Evolutionary conservation across 768 basidiomycete genomes (phyloP).

Genomic region (Panellus pusillus): DNA sequence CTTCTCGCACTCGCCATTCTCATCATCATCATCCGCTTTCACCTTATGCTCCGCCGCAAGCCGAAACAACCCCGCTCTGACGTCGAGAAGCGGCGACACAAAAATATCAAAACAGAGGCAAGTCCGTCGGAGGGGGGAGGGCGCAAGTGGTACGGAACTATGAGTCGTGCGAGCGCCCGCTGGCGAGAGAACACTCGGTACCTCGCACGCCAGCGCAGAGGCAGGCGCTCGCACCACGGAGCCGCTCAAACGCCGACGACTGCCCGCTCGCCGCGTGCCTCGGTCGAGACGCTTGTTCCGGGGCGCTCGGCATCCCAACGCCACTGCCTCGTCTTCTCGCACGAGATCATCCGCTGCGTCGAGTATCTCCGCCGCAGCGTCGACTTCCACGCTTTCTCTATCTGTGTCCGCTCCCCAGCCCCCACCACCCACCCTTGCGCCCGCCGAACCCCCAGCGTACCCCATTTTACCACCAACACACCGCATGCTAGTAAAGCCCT

Average conservation of each 20-base stretch:
- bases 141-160: conserved; percentile 45
- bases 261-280: conserved; percentile 23
- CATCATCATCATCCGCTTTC: conserved; percentile 57
- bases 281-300: conserved; percentile 30
- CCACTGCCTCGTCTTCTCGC: neutral
- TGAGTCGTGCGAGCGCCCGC: conserved; percentile 64
- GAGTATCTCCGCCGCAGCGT: neutral
- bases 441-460: conserved; percentile 8
- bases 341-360: neutral
- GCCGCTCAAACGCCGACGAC: too few species aligned
- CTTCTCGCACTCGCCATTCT: conserved; percentile 62
- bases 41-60: conserved; percentile 57
- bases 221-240: conserved; percentile 33
- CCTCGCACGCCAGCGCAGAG: conserved; percentile 59
- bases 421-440: neutral
- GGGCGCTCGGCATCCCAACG: conserved; percentile 10
- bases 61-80: conserved; percentile 28
- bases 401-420: neutral
- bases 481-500: neutral
- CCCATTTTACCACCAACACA: neutral
- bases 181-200: conserved; percentile 68
- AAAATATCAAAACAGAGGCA: conserved; percentile 40
- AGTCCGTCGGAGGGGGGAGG: conserved; percentile 38
- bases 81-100: conserved; percentile 51
- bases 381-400: neutral